Evolutionary conservation across 805 yeast species (phyloP).

Genomic region (Millerago galiae): DNA sequence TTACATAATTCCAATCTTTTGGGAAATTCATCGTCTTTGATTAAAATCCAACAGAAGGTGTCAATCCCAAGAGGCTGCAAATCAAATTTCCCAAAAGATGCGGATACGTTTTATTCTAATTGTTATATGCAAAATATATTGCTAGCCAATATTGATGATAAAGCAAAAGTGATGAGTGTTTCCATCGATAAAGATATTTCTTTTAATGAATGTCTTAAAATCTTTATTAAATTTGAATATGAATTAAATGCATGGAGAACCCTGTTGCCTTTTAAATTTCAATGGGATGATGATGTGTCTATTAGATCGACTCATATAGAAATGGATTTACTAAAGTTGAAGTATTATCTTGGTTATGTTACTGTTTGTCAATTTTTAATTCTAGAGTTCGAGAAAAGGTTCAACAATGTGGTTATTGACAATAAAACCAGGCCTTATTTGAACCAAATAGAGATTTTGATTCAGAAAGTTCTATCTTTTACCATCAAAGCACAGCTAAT

Average conservation of each 20-base stretch:
- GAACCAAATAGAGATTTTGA: background rate
- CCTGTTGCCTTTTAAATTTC: constrained; percentile 3
- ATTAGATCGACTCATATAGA: constrained; percentile 4
- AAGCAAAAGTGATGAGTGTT: constrained; percentile 1
- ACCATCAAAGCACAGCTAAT: constrained; percentile 1
- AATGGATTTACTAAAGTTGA: constrained; percentile 3
- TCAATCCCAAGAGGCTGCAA: constrained; percentile 4
- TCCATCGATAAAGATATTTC: background rate
- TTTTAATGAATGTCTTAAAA: constrained; percentile 1
- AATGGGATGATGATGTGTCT: constrained; percentile 6
- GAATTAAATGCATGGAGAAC: constrained; percentile 5
- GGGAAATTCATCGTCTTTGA: background rate
- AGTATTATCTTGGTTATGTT: constrained; percentile 1
- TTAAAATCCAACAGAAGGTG: background rate
- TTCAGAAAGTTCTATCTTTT: background rate
- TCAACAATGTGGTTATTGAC: background rate
- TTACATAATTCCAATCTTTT: background rate
- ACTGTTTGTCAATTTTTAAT: constrained; percentile 5
- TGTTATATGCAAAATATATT: constrained; percentile 4
- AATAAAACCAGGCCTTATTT: background rate
- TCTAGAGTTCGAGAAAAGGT: background rate
- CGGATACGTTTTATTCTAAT: constrained; percentile 4
- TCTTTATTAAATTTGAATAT: constrained; percentile 3
- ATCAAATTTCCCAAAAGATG: constrained; percentile 3
- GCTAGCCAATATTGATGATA: constrained; percentile 4